These are phyloP conservation scores for Cladosporium oxysporum DNA, from an alignment of 2,329 filamentous ascomycete species.

Conservation along the genomic window DNA sequence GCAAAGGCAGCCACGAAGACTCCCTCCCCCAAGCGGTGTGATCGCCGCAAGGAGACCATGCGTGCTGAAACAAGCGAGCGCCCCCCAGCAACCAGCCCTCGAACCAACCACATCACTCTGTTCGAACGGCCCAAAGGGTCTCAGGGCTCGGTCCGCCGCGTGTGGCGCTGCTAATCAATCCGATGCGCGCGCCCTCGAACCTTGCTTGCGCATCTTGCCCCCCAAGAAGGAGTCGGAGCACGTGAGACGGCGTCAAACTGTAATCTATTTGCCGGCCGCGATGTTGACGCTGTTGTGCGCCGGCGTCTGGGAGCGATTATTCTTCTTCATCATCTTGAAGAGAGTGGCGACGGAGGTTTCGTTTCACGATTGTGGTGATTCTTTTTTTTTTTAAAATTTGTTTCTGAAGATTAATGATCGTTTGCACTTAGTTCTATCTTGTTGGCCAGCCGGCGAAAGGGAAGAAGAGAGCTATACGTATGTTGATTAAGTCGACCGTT, in stretches of 20 bases:
- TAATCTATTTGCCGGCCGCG: constrained; percentile 7
- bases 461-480: not conserved
- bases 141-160: not conserved
- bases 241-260: constrained; percentile 2
- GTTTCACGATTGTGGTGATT: not conserved
- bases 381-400: no score
- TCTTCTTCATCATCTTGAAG: not conserved
- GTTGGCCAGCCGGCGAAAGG: not conserved
- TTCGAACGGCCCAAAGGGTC: not conserved
- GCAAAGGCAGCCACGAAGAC: constrained; percentile 3
- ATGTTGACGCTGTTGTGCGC: not conserved
- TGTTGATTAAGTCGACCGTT: not conserved
- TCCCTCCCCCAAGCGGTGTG: not conserved
- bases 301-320: not conserved
- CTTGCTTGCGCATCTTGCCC: no score
- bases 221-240: not conserved
- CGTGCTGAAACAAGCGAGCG: constrained; percentile 4
- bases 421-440: not conserved
- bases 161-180: not conserved
- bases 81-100: not conserved
- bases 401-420: not conserved
- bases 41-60: constrained; percentile 5
- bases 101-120: not conserved
- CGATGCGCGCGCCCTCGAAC: no score
- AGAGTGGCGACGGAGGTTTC: not conserved